Percentiles rank a stretch among this genome's conserved stretches.
These are phyloP conservation scores for Claviceps fusiformis DNA, from an alignment of 2,329 filamentous ascomycete genomes.

Conservation along the genomic window DNA sequence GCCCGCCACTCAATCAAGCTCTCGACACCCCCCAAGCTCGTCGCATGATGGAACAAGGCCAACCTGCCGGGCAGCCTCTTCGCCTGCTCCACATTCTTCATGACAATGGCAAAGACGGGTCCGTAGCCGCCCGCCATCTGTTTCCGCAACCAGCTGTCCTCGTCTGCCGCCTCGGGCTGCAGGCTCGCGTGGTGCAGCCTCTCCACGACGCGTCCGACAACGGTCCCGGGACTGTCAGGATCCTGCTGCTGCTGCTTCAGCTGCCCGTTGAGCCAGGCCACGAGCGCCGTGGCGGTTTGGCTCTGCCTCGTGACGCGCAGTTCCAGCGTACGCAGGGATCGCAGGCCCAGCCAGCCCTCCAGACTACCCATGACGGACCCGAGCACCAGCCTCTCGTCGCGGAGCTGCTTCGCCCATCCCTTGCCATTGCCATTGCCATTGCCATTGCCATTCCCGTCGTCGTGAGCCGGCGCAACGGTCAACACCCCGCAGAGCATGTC, in stretches of 20 bases:
- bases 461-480: slow-evolving; percentile 40
- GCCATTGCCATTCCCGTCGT: slow-evolving; percentile 8
- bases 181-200: slow-evolving; percentile 65
- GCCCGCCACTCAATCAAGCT: slow-evolving; percentile 92
- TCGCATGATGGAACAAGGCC: slow-evolving; percentile 82
- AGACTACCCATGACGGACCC: slow-evolving; percentile 79
- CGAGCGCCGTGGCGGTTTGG: slow-evolving; percentile 53
- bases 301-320: slow-evolving; percentile 69
- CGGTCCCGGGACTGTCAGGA: slow-evolving; percentile 14
- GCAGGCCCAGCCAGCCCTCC: slow-evolving; percentile 83
- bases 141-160: slow-evolving; percentile 56
- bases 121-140: slow-evolving; percentile 92
- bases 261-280: slow-evolving; percentile 52
- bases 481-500: slow-evolving; percentile 86
- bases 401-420: slow-evolving; percentile 45
- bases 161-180: slow-evolving; percentile 47
- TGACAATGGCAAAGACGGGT: slow-evolving; percentile 68
- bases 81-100: slow-evolving; percentile 48
- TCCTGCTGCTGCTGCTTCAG: slow-evolving; percentile 16
- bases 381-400: slow-evolving; percentile 58
- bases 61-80: slow-evolving; percentile 63
- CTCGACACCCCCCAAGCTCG: slow-evolving; percentile 85
- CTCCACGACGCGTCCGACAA: slow-evolving; percentile 40
- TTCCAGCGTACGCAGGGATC: slow-evolving; percentile 75
- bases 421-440: not conserved